Evolutionary conservation across 2,329 filamentous ascomycete species (phyloP).

Genomic region (Paecilomyces formosus): DNA sequence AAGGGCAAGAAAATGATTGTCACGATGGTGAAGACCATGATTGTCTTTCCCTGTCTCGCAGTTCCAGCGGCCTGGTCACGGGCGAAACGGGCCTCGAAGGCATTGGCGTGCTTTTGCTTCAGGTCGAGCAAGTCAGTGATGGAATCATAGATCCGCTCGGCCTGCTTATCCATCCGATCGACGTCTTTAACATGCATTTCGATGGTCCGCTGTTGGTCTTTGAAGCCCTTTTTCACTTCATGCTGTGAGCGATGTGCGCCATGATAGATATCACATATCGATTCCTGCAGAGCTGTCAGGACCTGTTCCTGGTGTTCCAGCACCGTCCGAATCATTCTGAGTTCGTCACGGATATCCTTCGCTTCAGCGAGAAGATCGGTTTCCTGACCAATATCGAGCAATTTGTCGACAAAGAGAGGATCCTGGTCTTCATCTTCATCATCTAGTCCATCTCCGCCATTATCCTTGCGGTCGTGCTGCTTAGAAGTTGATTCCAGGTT

Average conservation of each 20-base stretch:
- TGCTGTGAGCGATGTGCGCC: constrained; percentile 29
- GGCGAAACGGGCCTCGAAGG: constrained; percentile 54
- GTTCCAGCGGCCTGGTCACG: constrained; percentile 55
- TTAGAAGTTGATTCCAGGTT: constrained; percentile 7
- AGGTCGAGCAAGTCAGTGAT: constrained; percentile 58
- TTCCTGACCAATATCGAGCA: constrained; percentile 51
- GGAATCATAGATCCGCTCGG: constrained; percentile 51
- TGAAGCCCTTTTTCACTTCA: constrained; percentile 48
- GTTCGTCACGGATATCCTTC: constrained; percentile 61
- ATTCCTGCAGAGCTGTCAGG: constrained; percentile 25
- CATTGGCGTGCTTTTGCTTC: constrained; percentile 64
- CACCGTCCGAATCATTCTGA: constrained; percentile 51
- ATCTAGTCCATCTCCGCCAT: constrained; percentile 6
- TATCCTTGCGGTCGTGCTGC: constrained; percentile 9
- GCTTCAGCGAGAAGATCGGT: constrained; percentile 56
- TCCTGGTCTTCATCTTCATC: constrained; percentile 22
- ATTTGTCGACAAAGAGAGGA: constrained; percentile 40
- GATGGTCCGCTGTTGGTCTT: constrained; percentile 51
- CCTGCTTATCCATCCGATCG: constrained; percentile 57
- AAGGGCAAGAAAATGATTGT: constrained; percentile 52
- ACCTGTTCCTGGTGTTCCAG: constrained; percentile 32
- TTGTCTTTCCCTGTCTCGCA: constrained; percentile 49
- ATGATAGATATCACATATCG: constrained; percentile 27
- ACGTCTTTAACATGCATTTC: constrained; percentile 54
- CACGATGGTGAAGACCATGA: constrained; percentile 54